Conservation (phyloP, 352 stramenopile genomes). For the Nothophytophthora sp. region DNA sequence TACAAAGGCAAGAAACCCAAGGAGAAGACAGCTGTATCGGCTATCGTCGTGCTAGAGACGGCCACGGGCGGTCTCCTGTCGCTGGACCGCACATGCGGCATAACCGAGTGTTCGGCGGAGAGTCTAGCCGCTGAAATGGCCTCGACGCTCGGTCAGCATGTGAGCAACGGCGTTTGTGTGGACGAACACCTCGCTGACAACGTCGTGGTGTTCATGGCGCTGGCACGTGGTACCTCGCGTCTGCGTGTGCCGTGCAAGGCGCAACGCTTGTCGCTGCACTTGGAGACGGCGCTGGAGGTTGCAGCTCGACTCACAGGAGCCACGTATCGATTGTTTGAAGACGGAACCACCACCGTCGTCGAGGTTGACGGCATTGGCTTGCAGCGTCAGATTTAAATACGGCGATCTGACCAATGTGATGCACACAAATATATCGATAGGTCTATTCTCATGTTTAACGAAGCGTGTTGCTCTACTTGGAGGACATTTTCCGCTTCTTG, state of each 20-base stretch:
- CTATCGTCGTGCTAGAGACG: conserved; percentile 47
- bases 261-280: conserved; percentile 46
- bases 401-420: neutral
- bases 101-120: conserved; percentile 21
- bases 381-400: neutral
- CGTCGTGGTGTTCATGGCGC: conserved; percentile 64
- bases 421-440: conserved; percentile 20
- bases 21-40: conserved; percentile 38
- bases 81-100: conserved; percentile 33
- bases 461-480: conserved; percentile 13
- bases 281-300: conserved; percentile 57
- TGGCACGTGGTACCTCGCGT: conserved; percentile 49
- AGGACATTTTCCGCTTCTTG: conserved; percentile 54
- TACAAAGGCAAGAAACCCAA: conserved; percentile 8
- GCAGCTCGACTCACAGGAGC: conserved; percentile 40
- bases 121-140: conserved; percentile 40
- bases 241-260: conserved; percentile 51
- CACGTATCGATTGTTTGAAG: conserved; percentile 37
- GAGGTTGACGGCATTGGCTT: conserved; percentile 50
- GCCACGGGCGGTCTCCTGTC: conserved; percentile 40
- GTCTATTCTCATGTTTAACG: conserved; percentile 27
- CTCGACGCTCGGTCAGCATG: conserved; percentile 27
- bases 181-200: conserved; percentile 81
- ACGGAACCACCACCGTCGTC: conserved; percentile 38
- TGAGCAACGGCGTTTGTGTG: conserved; percentile 55